phyloP scores from a whole-genome alignment of 768 basidiomycete species.

The Kwoniella dejecticola region DNA sequence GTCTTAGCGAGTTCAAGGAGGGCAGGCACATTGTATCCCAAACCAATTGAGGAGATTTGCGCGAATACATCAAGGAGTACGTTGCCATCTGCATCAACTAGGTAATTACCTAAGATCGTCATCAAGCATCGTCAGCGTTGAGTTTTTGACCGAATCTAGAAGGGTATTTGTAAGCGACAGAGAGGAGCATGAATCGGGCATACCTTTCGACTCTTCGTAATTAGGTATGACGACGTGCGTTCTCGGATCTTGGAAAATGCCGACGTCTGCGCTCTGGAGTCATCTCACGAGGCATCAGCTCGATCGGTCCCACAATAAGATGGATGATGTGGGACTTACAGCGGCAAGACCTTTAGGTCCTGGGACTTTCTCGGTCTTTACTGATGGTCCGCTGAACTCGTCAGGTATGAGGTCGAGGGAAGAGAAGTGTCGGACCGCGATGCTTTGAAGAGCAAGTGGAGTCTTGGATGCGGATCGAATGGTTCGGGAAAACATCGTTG shows the following conservation, averaged over 20 bases:
- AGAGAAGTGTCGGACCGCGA: slow-evolving; percentile 10
- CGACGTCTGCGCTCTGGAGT: slow-evolving; percentile 35
- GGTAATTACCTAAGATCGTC: slow-evolving; percentile 52
- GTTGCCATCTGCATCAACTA: slow-evolving; percentile 59
- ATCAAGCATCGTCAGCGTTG: neutral
- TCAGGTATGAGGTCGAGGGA: slow-evolving; percentile 20
- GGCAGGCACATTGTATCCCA: slow-evolving; percentile 56
- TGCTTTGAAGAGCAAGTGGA: neutral
- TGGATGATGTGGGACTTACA: slow-evolving; percentile 4
- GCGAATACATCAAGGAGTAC: slow-evolving; percentile 57
- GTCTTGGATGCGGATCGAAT: slow-evolving; percentile 3
- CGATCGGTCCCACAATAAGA: neutral
- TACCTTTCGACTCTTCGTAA: slow-evolving; percentile 47
- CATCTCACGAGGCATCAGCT: neutral
- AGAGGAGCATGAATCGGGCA: neutral
- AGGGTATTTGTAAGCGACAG: neutral
- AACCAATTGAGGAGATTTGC: slow-evolving; percentile 56
- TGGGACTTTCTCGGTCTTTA: slow-evolving; percentile 20
- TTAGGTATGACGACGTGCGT: slow-evolving; percentile 50
- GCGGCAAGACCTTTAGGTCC: slow-evolving; percentile 19
- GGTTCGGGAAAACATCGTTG: slow-evolving; percentile 11
- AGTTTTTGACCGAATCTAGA: no score
- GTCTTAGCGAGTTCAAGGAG: slow-evolving; percentile 49
- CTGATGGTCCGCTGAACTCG: slow-evolving; percentile 17
- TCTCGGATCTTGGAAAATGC: slow-evolving; percentile 46